phyloP scores from a whole-genome alignment of 2,329 filamentous ascomycete genomes.

The Alternaria sp. region DNA sequence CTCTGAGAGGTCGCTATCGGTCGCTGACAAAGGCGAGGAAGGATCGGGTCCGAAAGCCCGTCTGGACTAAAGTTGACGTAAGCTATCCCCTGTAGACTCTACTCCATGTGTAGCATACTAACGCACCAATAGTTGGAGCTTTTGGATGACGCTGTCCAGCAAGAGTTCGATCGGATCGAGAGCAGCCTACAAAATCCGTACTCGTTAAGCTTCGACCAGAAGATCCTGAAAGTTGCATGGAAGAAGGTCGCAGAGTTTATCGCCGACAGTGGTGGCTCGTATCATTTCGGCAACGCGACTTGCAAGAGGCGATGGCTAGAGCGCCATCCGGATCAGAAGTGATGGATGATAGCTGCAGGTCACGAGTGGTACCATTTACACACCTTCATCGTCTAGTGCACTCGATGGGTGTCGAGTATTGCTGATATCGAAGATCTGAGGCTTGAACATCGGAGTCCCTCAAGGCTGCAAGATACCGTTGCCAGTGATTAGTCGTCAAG shows the following conservation, averaged over 20 bases:
- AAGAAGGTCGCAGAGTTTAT: slow-evolving; percentile 67
- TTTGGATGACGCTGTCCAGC: slow-evolving; percentile 32
- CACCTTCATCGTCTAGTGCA: background rate
- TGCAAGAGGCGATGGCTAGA: slow-evolving; percentile 70
- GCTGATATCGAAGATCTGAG: background rate
- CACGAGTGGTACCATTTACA: background rate
- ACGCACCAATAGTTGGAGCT: slow-evolving; percentile 34
- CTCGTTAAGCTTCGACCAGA: slow-evolving; percentile 24
- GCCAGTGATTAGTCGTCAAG: background rate
- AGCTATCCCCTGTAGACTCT: slow-evolving; percentile 49
- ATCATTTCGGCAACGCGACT: slow-evolving; percentile 68
- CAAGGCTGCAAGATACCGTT: background rate
- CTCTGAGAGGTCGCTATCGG: slow-evolving; percentile 73
- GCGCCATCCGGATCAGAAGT: slow-evolving; percentile 20
- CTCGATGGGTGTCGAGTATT: background rate
- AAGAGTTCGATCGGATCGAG: slow-evolving; percentile 33
- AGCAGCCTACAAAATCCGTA: slow-evolving; percentile 14
- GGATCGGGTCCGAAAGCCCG: slow-evolving; percentile 70
- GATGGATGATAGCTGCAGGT: background rate
- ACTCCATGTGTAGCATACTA: slow-evolving; percentile 5
- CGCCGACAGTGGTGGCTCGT: slow-evolving; percentile 61
- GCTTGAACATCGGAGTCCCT: background rate
- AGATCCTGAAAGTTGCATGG: slow-evolving; percentile 62
- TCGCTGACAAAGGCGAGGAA: slow-evolving; percentile 71
- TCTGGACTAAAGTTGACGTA: slow-evolving; percentile 72